A percentile compares a stretch with the other conserved stretches of the same genome.
Evolutionary conservation across 768 basidiomycete genomes (phyloP).

Genomic region (Tulasnella sp.): DNA sequence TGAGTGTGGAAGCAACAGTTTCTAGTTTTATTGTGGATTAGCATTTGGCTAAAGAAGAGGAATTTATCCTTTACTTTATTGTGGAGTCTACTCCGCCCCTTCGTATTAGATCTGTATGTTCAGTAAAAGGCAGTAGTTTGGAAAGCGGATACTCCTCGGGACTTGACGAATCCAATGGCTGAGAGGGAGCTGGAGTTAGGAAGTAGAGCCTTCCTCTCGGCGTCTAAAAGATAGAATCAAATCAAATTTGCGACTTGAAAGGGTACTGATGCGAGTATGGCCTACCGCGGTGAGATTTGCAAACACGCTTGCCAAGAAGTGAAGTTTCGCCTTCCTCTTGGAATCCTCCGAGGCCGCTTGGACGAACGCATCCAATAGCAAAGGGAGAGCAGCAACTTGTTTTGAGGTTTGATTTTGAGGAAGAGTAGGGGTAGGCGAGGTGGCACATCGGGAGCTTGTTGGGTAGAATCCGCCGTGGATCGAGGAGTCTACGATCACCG

Average conservation of each 20-base stretch:
- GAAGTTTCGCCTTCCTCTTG: conserved; percentile 58
- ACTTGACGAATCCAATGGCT: conserved; percentile 28
- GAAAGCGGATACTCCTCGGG: conserved; percentile 65
- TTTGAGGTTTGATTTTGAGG: conserved; percentile 38
- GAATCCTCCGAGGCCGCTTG: conserved; percentile 49
- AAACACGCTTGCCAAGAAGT: conserved; percentile 91
- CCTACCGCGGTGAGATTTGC: conserved; percentile 78
- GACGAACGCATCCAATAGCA: conserved; percentile 84
- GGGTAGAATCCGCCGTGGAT: conserved; percentile 42
- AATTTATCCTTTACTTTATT: conserved; percentile 52
- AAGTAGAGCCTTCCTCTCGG: conserved; percentile 72
- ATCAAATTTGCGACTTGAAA: background rate
- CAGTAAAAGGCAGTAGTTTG: conserved; percentile 77
- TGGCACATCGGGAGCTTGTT: conserved; percentile 69
- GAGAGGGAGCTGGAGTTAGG: conserved; percentile 48
- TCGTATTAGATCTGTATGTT: conserved; percentile 77
- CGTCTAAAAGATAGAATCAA: conserved; percentile 33
- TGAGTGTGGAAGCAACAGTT: conserved; percentile 64
- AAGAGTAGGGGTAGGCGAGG: conserved; percentile 64
- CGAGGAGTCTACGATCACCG: conserved; percentile 45
- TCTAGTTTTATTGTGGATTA: conserved; percentile 29
- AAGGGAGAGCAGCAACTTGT: conserved; percentile 55
- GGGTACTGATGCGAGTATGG: conserved; percentile 10
- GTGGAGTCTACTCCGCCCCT: conserved; percentile 78
- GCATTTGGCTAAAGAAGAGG: background rate